Evolutionary conservation across 768 basidiomycete species (phyloP).

Genomic region (Candolleomyces efflorescens): DNA sequence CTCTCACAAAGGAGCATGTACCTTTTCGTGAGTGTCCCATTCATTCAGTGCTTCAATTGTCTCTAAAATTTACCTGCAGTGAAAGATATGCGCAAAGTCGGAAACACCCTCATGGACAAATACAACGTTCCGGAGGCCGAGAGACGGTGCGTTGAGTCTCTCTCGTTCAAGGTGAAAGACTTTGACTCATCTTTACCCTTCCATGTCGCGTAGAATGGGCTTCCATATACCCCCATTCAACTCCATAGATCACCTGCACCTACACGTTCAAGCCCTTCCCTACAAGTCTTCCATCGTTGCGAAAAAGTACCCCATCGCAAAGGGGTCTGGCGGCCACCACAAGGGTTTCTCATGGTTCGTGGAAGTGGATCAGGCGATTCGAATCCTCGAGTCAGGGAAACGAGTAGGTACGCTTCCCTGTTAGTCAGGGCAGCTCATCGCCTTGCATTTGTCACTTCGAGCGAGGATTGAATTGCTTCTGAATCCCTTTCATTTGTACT

Average conservation of each 20-base stretch:
- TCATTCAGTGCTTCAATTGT: background rate
- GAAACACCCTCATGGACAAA: slow-evolving; percentile 46
- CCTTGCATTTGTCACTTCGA: no score
- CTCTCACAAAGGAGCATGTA: slow-evolving; percentile 40
- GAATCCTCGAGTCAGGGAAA: slow-evolving; percentile 52
- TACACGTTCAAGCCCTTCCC: slow-evolving; percentile 70
- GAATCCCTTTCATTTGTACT: no score
- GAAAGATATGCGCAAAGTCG: slow-evolving; percentile 35
- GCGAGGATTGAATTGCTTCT: no score
- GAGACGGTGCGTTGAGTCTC: slow-evolving; percentile 38
- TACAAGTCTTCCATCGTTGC: slow-evolving; percentile 39
- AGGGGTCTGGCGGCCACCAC: slow-evolving; percentile 32
- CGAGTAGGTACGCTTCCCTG: slow-evolving; percentile 49
- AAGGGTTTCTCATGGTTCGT: slow-evolving; percentile 78
- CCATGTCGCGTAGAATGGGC: slow-evolving; percentile 48
- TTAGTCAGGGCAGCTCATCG: slow-evolving; percentile 19
- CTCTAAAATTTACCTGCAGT: slow-evolving; percentile 18
- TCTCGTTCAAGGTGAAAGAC: background rate
- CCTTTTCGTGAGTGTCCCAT: slow-evolving; percentile 37
- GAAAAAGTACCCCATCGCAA: slow-evolving; percentile 46
- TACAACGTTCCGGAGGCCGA: slow-evolving; percentile 35
- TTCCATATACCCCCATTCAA: slow-evolving; percentile 83
- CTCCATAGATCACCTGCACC: slow-evolving; percentile 67
- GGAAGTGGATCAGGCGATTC: slow-evolving; percentile 55
- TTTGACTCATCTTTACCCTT: background rate